Base-by-base conservation (phyloP, 768 basidiomycete species). In the Boletus vinaceobasis region DNA sequence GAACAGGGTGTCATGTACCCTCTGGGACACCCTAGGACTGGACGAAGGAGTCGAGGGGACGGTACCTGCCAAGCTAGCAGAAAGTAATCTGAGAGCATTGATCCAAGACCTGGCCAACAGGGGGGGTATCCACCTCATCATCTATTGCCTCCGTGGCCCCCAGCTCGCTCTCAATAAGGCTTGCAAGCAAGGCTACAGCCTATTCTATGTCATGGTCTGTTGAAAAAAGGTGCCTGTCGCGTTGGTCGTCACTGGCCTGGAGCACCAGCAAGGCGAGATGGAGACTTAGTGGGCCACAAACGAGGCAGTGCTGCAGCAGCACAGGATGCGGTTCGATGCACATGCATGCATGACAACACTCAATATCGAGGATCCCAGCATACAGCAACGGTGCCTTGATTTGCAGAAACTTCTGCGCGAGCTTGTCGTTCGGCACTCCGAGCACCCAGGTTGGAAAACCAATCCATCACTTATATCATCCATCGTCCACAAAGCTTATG, bases 161-260 rank as follows among this genome's bases (percentile, higher is more conserved):
- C 6, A 49, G 14, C 40, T 52, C 26, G 32, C 42, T 6, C n/a
- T n/a, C n/a, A n/a, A n/a, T n/a, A 36, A 43, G 40, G 35, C 33
- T 0, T 54, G 64, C 15, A 48, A 61, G 23, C 62, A 60, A 27
- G 74, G 73, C 56, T 76, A 72, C 62, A 56, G 59, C 17, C 42
- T 73, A 1, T 72, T 74, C 39, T 60, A 64, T 23, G 54, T 66
- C n/a, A 59, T 66, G 2, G 63, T 76, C 26, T 76, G 74, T 50
- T 63, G 57, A n/a, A 52, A 59, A 29, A 48, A 62, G 27, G 75
- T 75, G 2, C 75, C 72, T 0, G 62, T 71, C 11, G 62, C 69
- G 0, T 42, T 75, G 7, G 70, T 70, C 7, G 57, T 75, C 4
- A 75, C 73, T 0, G 73, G 71, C 17, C 60, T 76, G 8, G 75